Conservation (phyloP, 1,139 yeast genomes). For the Suhomyces taliae region DNA sequence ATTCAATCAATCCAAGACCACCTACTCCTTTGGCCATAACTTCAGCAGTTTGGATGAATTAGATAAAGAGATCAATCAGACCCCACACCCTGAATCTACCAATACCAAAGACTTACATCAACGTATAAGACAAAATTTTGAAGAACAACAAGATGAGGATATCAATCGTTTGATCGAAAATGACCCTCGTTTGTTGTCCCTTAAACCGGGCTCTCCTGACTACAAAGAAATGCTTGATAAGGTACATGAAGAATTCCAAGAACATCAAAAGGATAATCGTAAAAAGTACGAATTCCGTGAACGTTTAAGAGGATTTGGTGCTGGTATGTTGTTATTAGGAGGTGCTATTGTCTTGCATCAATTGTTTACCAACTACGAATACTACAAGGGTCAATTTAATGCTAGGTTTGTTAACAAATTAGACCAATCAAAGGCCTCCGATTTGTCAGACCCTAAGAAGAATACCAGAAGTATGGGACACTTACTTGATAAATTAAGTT, state of each 20-base stretch:
- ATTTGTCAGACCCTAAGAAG: constrained; percentile 29
- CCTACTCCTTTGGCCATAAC: constrained; percentile 34
- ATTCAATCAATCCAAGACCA: constrained; percentile 39
- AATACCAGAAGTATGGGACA: constrained; percentile 28
- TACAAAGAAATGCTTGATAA: constrained; percentile 34
- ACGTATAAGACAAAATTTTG: constrained; percentile 10
- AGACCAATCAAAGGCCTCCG: constrained; percentile 27
- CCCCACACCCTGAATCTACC: constrained; percentile 4
- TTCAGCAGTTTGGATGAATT: constrained; percentile 23
- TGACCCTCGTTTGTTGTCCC: constrained; percentile 35
- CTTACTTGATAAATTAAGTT: constrained; percentile 25
- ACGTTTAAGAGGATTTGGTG: constrained; percentile 35
- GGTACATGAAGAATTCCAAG: constrained; percentile 30
- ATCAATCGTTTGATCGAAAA: constrained; percentile 27
- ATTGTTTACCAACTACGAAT: constrained; percentile 42
- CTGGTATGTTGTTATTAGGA: constrained; percentile 33
- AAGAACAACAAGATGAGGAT: constrained; percentile 18
- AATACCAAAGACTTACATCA: constrained; percentile 13
- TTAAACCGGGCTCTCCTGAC: constrained; percentile 38
- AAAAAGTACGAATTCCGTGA: constrained; percentile 32
- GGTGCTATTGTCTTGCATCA: constrained; percentile 41
- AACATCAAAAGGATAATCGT: constrained; percentile 23
- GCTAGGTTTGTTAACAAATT: constrained; percentile 32
- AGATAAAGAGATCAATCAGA: constrained; percentile 14
- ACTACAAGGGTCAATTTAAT: constrained; percentile 28